phyloP scores from a whole-genome alignment of 1,139 yeast species.

The Saccharomyces hybrid region DNA sequence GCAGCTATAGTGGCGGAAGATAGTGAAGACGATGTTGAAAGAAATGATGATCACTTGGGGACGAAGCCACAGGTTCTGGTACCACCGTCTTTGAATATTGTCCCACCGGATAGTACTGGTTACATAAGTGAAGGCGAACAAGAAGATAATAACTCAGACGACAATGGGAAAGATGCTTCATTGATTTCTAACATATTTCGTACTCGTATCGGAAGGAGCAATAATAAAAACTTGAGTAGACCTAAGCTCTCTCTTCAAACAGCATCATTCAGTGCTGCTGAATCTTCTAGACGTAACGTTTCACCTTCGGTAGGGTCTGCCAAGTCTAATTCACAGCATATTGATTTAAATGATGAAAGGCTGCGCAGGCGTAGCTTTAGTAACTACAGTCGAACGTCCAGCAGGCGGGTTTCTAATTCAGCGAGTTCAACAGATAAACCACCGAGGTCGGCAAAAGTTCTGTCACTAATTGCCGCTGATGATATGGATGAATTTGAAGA shows the following conservation, averaged over 20 bases:
- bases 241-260: conserved; percentile 17
- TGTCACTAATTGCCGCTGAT: conserved; percentile 25
- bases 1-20: background rate
- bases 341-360: background rate
- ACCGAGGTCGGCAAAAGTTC: conserved; percentile 23
- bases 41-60: background rate
- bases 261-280: conserved; percentile 9
- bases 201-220: conserved; percentile 3
- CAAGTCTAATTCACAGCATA: background rate
- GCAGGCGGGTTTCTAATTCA: conserved; percentile 11
- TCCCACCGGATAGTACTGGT: conserved; percentile 3
- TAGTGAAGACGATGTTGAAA: background rate
- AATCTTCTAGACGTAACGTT: background rate
- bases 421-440: conserved; percentile 11
- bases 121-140: conserved; percentile 2
- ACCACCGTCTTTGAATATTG: conserved; percentile 4
- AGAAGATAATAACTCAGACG: background rate
- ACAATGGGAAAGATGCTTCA: conserved; percentile 7
- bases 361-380: conserved; percentile 16
- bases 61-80: background rate
- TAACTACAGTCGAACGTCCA: conserved; percentile 2
- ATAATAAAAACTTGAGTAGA: conserved; percentile 3
- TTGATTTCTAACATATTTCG: conserved; percentile 15
- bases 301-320: conserved; percentile 9
- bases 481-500: conserved; percentile 30